Percentiles rank a stretch among this genome's conserved stretches.
phyloP scores from a whole-genome alignment of 352 stramenopile genomes.

The Phytophthora lateralis region DNA sequence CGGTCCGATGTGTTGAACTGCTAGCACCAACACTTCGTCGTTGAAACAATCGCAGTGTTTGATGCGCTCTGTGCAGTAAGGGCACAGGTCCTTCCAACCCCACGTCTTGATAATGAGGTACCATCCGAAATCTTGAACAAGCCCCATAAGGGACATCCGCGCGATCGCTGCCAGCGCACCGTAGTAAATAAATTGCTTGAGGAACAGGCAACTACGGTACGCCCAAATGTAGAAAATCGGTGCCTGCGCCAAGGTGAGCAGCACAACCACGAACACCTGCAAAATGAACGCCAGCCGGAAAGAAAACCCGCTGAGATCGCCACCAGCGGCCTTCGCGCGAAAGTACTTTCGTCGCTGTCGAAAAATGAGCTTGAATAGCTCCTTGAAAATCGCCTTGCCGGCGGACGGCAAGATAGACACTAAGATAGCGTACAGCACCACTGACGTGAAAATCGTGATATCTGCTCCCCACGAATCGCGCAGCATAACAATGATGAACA shows the following conservation, averaged over 20 bases:
- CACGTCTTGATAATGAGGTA: constrained; percentile 65
- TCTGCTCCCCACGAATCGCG: constrained; percentile 42
- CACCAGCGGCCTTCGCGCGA: constrained; percentile 47
- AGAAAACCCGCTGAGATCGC: constrained; percentile 51
- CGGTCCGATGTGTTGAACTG: constrained; percentile 54
- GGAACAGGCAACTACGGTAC: constrained; percentile 59
- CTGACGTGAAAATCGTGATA: constrained; percentile 46
- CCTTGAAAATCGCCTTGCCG: constrained; percentile 74
- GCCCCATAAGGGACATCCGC: constrained; percentile 60
- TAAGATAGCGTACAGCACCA: constrained; percentile 58
- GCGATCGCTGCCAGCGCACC: constrained; percentile 52
- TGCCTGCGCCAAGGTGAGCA: constrained; percentile 57
- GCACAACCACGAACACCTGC: constrained; percentile 54
- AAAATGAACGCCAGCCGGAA: constrained; percentile 64
- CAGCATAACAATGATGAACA: constrained; percentile 74
- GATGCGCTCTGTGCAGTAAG: constrained; percentile 70
- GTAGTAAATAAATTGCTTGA: constrained; percentile 72
- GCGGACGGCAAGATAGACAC: constrained; percentile 57
- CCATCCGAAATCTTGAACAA: constrained; percentile 57
- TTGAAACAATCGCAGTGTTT: constrained; percentile 78
- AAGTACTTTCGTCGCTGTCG: constrained; percentile 73
- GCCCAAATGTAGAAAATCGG: constrained; percentile 79
- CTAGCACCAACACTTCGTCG: constrained; percentile 66
- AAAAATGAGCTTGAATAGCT: constrained; percentile 85
- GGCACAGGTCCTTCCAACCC: constrained; percentile 68